Evolutionary conservation across 331 rosid genomes (phyloP).

Genomic region (Quercus lobata): DNA sequence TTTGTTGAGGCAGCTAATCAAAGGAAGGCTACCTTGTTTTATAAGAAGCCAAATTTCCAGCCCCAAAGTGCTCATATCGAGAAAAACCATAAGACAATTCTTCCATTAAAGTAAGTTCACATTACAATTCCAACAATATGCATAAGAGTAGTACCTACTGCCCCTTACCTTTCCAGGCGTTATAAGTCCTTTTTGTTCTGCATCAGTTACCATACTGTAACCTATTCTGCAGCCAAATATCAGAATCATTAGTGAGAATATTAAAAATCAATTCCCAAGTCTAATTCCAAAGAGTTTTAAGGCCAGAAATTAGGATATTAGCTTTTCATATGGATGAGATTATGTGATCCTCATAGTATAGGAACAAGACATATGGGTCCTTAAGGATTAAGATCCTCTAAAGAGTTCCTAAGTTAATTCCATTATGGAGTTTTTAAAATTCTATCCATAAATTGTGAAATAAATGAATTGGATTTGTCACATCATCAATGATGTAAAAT

Average conservation of each 20-base stretch:
- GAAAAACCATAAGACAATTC: not conserved
- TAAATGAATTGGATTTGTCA: too few species aligned
- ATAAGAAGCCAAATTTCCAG: not conserved
- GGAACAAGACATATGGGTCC: not conserved
- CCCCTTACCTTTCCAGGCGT: conserved; percentile 85
- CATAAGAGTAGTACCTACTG: not conserved
- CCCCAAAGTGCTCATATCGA: conserved; percentile 1
- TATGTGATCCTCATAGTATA: not conserved
- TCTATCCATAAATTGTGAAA: too few species aligned
- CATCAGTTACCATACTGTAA: conserved; percentile 84
- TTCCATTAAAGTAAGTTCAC: not conserved
- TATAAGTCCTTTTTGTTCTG: conserved; percentile 83
- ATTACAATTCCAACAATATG: conserved; percentile 4
- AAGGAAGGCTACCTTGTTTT: conserved; percentile 3
- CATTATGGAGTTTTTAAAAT: too few species aligned
- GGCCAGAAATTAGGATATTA: not conserved
- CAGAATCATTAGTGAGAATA: conserved; percentile 5
- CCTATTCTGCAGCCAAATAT: conserved; percentile 76
- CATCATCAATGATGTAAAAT: too few species aligned
- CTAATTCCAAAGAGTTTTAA: not conserved
- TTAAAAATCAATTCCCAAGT: not conserved
- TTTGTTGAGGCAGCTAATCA: conserved; percentile 6
- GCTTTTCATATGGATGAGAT: not conserved
- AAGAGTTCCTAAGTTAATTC: too few species aligned
- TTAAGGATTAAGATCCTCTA: too few species aligned